Conservation (phyloP, 2,329 filamentous ascomycete genomes). For the Camillea tinctor region DNA sequence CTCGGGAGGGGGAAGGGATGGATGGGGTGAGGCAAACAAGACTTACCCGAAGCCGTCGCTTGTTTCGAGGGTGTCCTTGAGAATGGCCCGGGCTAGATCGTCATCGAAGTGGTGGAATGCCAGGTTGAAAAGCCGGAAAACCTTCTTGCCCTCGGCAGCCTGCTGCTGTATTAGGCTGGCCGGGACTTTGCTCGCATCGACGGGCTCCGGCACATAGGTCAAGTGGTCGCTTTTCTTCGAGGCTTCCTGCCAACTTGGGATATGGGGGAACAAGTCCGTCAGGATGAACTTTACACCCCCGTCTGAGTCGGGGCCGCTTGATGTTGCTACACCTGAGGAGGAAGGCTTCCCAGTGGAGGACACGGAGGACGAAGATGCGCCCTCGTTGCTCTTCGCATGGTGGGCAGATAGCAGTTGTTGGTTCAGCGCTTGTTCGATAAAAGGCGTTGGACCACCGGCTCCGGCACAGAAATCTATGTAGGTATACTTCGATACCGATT, state of each 20-base stretch:
- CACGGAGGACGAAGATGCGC: not conserved
- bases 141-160: conserved; percentile 40
- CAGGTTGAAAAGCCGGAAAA: conserved; percentile 71
- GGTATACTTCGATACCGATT: conserved; percentile 51
- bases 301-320: conserved; percentile 12
- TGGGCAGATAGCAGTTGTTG: conserved; percentile 31
- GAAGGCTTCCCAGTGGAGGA: not conserved
- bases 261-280: conserved; percentile 65
- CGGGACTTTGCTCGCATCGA: conserved; percentile 66
- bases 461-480: conserved; percentile 78
- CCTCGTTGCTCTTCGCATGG: not conserved
- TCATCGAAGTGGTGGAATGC: conserved; percentile 79
- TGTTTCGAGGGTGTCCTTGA: conserved; percentile 63
- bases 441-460: conserved; percentile 67
- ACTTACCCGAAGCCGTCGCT: conserved; percentile 61
- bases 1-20: not conserved
- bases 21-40: not conserved
- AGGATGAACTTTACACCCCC: conserved; percentile 56
- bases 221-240: conserved; percentile 54
- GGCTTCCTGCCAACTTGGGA: conserved; percentile 57
- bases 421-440: conserved; percentile 61
- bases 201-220: conserved; percentile 56
- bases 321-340: conserved; percentile 1
- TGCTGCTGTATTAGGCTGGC: conserved; percentile 41
- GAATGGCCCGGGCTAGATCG: conserved; percentile 55